Base-by-base conservation (phyloP, 2,329 filamentous ascomycete species). In the Aspergillus alliaceus region DNA sequence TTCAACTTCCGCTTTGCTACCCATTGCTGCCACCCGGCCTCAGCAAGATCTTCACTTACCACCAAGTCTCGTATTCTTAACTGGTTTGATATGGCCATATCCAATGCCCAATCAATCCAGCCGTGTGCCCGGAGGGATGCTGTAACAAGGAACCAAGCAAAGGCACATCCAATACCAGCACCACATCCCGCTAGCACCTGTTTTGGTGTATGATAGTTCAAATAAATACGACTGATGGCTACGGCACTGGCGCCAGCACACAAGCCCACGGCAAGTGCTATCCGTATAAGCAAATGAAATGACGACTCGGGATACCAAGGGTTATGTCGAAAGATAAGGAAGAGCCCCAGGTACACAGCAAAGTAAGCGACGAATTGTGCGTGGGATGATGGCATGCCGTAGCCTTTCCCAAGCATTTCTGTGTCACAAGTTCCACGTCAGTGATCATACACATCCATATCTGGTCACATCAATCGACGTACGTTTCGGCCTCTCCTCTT, bases 371-470 rank as follows among this genome's bases (percentile, higher is more conserved):
- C 90, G 73, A 97, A 99, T 78, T 99, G 95, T 8, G 95, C 90
- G 77, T 99, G 95, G 35, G 93, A 97, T 7, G 85, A 88, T 11
- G 95, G 95, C 96, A 99, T 99, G 66, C 95, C 96, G 72, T 99
- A 99, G 62, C 95, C 95, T 75, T 96, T 96, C 55, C 91, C 85
- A 69, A 93, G 87, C 80, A 88, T 86, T 75, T 85, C 84, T 87
- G 64, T 39, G n/a, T 20, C n/a, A 18, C 14, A 2, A 5, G 27
- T 32, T 31, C 22, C 27, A 20, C 8, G 18, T 48, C 12, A 48
- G 27, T 15, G 25, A 22, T 22, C 25, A 14, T 27, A 27, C 9
- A 22, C 9, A 48, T 15, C n/a, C 9, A 22, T 15, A 24, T 35
- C n/a, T 6, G 3, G 11, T 18, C 24, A 24, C 12, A 18, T 32